Base-by-base conservation (phyloP, 192 early-diverging fungal species). In the Dissophora ornata region DNA sequence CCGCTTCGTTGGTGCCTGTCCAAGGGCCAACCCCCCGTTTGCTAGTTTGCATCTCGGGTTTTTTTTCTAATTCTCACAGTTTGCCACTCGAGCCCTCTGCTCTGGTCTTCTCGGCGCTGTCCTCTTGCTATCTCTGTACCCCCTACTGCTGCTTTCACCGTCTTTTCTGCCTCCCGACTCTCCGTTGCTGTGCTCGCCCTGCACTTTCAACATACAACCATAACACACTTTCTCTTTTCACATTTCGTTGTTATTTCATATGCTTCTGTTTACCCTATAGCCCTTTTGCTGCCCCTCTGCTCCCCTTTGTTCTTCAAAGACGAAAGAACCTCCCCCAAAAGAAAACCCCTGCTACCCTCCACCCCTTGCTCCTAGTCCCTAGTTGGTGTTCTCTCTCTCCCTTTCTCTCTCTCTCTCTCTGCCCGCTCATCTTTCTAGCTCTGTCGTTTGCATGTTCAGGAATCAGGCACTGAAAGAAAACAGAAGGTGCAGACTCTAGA, bases 21-120 rank as follows among this genome's bases (percentile, higher is more conserved):
- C 32, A 51, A 71, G 69, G 69, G 61, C 69, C 69, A 71, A 71
- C 69, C 61, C 69, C 69, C 69, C 59, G 69, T 71, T 63, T 62
- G 50, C 53, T 54, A 45, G 18, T 51, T 25, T 29, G 54, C 69
- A 71, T 57, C 69, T 71, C 69, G 69, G 69, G 69, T 71, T 57
- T 34, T 49, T 50, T 50, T 62, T 38, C 16, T 41, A 24, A 32
- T n/a, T 28, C 12, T 24, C 21, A 57, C 55, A 68, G 55, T 33
- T 68, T 42, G 55, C 56, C 66, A 57, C 66, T 58, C 47, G 55
- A 68, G 66, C 66, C 66, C 26, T 58, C 48, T 68, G 54, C 66
- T 58, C 55, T 29, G 44, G 55, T 68, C 66, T 68, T 68, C 25
- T 68, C 47, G 45, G 45, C 56, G 15, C 46, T 68, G 46, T 58